phyloP scores from a whole-genome alignment of 1,284 basidiomycete genomes.

The Cutaneotrichosporon dermatis region DNA sequence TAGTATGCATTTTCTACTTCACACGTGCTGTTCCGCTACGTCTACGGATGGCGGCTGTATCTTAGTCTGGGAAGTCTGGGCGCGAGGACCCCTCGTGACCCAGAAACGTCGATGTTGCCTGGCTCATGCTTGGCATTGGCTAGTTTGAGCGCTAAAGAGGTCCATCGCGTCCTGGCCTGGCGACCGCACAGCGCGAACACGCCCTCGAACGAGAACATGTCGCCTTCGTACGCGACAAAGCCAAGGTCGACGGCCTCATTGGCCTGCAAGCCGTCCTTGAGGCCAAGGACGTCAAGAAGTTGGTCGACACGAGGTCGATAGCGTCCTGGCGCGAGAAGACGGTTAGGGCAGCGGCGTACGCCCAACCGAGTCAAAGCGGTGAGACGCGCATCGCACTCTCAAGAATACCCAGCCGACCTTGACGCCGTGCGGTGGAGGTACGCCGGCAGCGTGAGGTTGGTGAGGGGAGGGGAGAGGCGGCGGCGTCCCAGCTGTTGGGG shows the following conservation, averaged over 20 bases:
- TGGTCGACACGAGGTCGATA: constrained; percentile 59
- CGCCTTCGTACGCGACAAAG: constrained; percentile 61
- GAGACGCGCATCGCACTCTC: constrained; percentile 63
- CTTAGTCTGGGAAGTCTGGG: no score
- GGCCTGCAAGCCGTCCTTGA: constrained; percentile 42
- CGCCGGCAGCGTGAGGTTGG: constrained; percentile 61
- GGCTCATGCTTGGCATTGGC: background rate
- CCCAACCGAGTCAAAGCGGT: constrained; percentile 71
- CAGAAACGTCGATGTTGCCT: background rate
- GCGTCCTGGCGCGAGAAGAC: constrained; percentile 56
- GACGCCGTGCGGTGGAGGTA: constrained; percentile 64
- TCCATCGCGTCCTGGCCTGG: constrained; percentile 24
- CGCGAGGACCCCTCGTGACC: background rate
- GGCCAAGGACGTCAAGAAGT: constrained; percentile 64
- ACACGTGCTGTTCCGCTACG: no score
- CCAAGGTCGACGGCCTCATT: constrained; percentile 45
- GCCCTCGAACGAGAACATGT: constrained; percentile 35
- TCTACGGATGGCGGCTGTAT: no score
- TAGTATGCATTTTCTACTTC: no score
- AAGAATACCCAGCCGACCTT: constrained; percentile 66
- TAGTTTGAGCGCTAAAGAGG: constrained; percentile 21
- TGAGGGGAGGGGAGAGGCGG: constrained; percentile 68
- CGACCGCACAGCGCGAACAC: constrained; percentile 34
- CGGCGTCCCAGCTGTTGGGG: constrained; percentile 65
- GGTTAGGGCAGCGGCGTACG: constrained; percentile 51